Conservation (phyloP, 768 basidiomycete species). For the Pisolithus orientalis region DNA sequence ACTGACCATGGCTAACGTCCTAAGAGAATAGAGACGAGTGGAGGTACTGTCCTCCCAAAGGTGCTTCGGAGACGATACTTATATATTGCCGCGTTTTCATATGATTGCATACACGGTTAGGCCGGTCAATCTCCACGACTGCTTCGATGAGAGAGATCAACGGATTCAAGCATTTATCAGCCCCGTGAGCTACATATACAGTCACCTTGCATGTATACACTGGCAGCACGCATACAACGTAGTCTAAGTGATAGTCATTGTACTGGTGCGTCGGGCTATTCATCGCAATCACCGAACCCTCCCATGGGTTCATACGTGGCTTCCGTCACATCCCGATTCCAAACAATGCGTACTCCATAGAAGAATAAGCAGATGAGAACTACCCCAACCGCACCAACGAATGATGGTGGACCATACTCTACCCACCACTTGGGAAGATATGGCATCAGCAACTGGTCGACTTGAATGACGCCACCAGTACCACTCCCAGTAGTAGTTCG, state of each 20-base stretch:
- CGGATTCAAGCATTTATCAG: background rate
- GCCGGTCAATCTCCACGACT: slow-evolving; percentile 10
- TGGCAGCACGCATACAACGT: slow-evolving; percentile 7
- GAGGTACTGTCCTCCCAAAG: too few species aligned
- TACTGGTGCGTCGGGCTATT: slow-evolving; percentile 10
- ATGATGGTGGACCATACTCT: slow-evolving; percentile 64
- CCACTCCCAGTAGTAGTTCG: slow-evolving; percentile 67
- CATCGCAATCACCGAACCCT: slow-evolving; percentile 60
- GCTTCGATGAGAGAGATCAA: background rate
- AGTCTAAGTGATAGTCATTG: slow-evolving; percentile 12
- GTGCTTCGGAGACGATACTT: background rate
- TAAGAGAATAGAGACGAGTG: too few species aligned
- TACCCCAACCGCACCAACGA: slow-evolving; percentile 54
- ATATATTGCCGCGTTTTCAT: slow-evolving; percentile 11
- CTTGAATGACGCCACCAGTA: slow-evolving; percentile 83
- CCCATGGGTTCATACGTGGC: slow-evolving; percentile 89
- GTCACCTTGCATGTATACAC: background rate
- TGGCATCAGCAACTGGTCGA: slow-evolving; percentile 78
- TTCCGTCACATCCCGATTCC: slow-evolving; percentile 64
- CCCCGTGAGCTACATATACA: background rate
- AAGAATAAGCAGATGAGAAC: slow-evolving; percentile 63
- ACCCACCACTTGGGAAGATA: slow-evolving; percentile 86
- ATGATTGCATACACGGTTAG: slow-evolving; percentile 16
- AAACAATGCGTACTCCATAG: slow-evolving; percentile 62
- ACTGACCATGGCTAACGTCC: slow-evolving; percentile 22